These are phyloP conservation scores for Penicillium sp. DNA, from an alignment of 2,329 filamentous ascomycete genomes.

Conservation along the genomic window DNA sequence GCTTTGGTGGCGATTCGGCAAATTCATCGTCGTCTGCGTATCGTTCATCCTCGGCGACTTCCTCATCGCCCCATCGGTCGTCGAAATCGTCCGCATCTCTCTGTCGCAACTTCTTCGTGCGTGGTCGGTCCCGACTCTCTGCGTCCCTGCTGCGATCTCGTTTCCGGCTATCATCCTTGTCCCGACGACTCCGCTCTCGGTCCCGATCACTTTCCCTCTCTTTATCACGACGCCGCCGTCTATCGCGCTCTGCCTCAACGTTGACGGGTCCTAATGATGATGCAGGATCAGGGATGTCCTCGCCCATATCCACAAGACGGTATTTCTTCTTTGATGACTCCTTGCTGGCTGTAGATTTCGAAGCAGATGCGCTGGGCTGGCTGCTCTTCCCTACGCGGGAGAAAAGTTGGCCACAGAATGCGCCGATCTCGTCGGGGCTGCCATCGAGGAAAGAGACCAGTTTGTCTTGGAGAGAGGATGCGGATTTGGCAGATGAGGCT, in stretches of 20 bases:
- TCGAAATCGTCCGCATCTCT: conserved; percentile 66
- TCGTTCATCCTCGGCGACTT: conserved; percentile 48
- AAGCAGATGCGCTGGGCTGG: conserved; percentile 23
- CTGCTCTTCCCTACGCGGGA: conserved; percentile 35
- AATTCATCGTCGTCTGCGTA: conserved; percentile 63
- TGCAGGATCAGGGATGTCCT: conserved; percentile 47
- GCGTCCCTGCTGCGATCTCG: conserved; percentile 46
- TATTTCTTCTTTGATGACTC: conserved; percentile 57
- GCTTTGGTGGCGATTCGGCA: conserved; percentile 72
- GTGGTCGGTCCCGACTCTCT: conserved; percentile 50
- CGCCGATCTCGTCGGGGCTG: conserved; percentile 51
- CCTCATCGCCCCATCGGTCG: conserved; percentile 83
- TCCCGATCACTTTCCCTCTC: conserved; percentile 35
- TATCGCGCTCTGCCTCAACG: conserved; percentile 48
- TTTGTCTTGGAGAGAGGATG: conserved; percentile 56
- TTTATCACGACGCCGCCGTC: conserved; percentile 31
- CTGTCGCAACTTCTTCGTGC: conserved; percentile 59
- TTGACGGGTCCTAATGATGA: conserved; percentile 40
- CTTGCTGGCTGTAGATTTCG: conserved; percentile 29
- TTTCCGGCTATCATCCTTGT: conserved; percentile 47
- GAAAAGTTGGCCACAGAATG: conserved; percentile 57
- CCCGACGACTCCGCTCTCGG: conserved; percentile 35
- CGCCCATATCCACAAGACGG: conserved; percentile 61
- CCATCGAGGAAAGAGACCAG: conserved; percentile 60
- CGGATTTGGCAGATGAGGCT: conserved; percentile 57